Conservation (phyloP, 306 rosid species). For the Cyamopsis tetragonoloba region DNA sequence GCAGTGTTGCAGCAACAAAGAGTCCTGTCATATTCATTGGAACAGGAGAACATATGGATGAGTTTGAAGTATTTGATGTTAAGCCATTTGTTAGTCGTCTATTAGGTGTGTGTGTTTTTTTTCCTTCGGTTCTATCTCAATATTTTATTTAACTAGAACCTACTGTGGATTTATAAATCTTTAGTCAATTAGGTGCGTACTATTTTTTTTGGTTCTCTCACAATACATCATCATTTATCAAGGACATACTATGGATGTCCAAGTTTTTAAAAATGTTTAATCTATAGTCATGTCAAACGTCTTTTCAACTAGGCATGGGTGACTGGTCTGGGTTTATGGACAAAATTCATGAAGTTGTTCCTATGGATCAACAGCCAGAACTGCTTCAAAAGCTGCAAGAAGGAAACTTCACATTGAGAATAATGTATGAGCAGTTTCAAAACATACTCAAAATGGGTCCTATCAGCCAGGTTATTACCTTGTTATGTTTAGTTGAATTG, state of each 20-base stretch:
- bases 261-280: neutral
- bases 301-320: slow-evolving; percentile 62
- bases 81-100: slow-evolving; percentile 87
- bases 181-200: too few relatives aligned
- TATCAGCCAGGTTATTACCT: slow-evolving; percentile 57
- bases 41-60: slow-evolving; percentile 83
- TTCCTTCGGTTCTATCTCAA: too few relatives aligned
- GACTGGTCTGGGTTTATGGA: slow-evolving; percentile 86
- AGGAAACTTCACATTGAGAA: slow-evolving; percentile 80
- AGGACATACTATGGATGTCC: neutral
- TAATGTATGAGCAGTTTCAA: slow-evolving; percentile 88
- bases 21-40: slow-evolving; percentile 76
- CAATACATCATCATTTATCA: neutral
- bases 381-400: slow-evolving; percentile 79
- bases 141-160: too few relatives aligned
- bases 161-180: too few relatives aligned
- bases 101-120: slow-evolving; percentile 38
- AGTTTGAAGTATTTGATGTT: slow-evolving; percentile 80
- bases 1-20: slow-evolving; percentile 86
- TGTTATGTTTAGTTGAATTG: neutral
- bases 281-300: neutral
- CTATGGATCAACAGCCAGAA: slow-evolving; percentile 89
- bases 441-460: slow-evolving; percentile 82
- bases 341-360: slow-evolving; percentile 86
- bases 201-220: neutral